phyloP scores from a whole-genome alignment of 192 early-diverging fungal genomes.

The Pilobolus umbonatus region DNA sequence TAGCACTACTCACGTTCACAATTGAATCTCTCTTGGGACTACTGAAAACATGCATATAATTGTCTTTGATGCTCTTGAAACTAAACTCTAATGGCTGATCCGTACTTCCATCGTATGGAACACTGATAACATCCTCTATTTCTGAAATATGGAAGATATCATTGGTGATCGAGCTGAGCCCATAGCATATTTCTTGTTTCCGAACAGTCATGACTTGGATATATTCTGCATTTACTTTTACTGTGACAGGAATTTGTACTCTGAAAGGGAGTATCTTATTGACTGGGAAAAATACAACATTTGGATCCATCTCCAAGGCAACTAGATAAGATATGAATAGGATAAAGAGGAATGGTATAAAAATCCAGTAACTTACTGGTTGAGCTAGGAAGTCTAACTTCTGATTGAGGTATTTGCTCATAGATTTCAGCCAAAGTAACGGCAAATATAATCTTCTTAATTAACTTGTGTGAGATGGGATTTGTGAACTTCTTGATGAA shows the following conservation, averaged over 20 bases:
- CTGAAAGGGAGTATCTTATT: conserved; percentile 64
- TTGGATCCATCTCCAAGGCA: conserved; percentile 71
- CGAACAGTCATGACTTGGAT: conserved; percentile 72
- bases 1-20: conserved; percentile 35
- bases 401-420: conserved; percentile 55
- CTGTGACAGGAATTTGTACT: conserved; percentile 62
- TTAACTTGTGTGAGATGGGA: conserved; percentile 30
- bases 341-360: not conserved
- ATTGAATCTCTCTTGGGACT: conserved; percentile 70
- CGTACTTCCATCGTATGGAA: conserved; percentile 41
- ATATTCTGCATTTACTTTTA: conserved; percentile 78
- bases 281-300: conserved; percentile 60
- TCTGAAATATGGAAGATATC: conserved; percentile 76
- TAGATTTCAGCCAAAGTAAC: conserved; percentile 53
- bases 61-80: conserved; percentile 68
- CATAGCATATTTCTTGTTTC: conserved; percentile 50
- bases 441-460: conserved; percentile 50
- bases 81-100: conserved; percentile 68
- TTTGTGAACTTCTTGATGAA: conserved; percentile 36
- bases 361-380: conserved; percentile 62
- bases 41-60: conserved; percentile 56
- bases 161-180: conserved; percentile 66
- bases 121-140: conserved; percentile 40
- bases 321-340: conserved; percentile 26
- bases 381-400: conserved; percentile 59